Base-by-base conservation (phyloP, 495 filamentous ascomycete genomes). In the Penicillium odoratum region DNA sequence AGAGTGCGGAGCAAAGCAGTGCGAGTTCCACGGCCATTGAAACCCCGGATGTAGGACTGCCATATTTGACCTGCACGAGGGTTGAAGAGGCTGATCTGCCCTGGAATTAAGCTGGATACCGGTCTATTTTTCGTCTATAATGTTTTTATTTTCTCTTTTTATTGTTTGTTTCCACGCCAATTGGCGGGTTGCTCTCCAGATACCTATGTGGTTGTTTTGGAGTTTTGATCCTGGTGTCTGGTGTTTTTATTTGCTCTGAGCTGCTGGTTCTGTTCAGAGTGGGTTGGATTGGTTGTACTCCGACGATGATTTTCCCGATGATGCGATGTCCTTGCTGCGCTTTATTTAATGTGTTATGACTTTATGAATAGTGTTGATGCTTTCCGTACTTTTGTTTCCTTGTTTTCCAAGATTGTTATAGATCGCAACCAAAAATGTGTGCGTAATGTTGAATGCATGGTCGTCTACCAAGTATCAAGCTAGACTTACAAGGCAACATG, bases 21-120 rank as follows among this genome's bases (percentile, higher is more conserved):
- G 26, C 47, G n/a, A 33, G 40, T 36, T 5, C 58, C 3, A 18
- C 31, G 33, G 44, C 51, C 40, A 57, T 42, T 44, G 64, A 69
- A 6, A 56, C 60, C 15, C 56, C 54, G 4, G 53, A 58, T 34
- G 59, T 64, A 21, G 76, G 80, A 15, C 55, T 89, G 44, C 84
- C 81, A 3, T 96, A 95, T 78, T 72, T 96, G 65, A 91, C 89
- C 1, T 96, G 92, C 72, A 89, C 87, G 48, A 82, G 80, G 61
- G 81, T 96, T 9, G 84, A 86, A 63, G 88, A 90, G 63, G 75
- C 80, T 47, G 92, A 96, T 73, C 81, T 90, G 55, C 89, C 89
- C n/a, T 94, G 91, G 91, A 61, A 75, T 69, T 66, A 72, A 83
- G 55, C 26, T 47, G 11, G n/a, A 45, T 13, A 48, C 48, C 38